phyloP scores from a whole-genome alignment of 176 grass and related monocot genomes.

The Juncus effusus region DNA sequence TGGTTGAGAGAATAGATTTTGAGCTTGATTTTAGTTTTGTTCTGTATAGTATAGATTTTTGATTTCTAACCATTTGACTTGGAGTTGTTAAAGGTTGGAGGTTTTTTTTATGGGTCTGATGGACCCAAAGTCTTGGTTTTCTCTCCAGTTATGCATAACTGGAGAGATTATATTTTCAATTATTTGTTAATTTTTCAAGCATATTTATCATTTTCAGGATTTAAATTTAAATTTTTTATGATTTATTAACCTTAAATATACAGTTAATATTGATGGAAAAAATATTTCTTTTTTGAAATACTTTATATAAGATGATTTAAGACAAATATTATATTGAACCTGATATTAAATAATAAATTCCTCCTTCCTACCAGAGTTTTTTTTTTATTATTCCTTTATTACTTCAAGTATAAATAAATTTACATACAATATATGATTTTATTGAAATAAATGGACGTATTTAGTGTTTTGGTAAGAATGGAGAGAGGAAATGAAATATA shows the following conservation, averaged over 20 bases:
- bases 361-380: background rate
- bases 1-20: background rate
- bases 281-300: too few relatives aligned
- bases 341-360: background rate
- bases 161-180: too few relatives aligned
- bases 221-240: too few relatives aligned
- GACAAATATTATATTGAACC: too few relatives aligned
- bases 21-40: constrained; percentile 1
- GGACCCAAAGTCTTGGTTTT: background rate
- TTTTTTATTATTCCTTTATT: background rate
- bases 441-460: background rate
- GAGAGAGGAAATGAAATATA: background rate
- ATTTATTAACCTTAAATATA: too few relatives aligned
- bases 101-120: too few relatives aligned
- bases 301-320: too few relatives aligned
- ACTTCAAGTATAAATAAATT: background rate
- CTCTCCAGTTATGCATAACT: background rate
- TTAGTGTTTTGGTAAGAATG: background rate
- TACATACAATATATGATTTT: background rate
- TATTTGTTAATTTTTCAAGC: too few relatives aligned
- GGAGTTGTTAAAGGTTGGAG: background rate
- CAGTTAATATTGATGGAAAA: too few relatives aligned
- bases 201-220: too few relatives aligned
- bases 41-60: background rate
- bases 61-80: constrained; percentile 5